phyloP scores from a whole-genome alignment of 805 yeast genomes.

The Cyberlindnera xishuangbannaensis region DNA sequence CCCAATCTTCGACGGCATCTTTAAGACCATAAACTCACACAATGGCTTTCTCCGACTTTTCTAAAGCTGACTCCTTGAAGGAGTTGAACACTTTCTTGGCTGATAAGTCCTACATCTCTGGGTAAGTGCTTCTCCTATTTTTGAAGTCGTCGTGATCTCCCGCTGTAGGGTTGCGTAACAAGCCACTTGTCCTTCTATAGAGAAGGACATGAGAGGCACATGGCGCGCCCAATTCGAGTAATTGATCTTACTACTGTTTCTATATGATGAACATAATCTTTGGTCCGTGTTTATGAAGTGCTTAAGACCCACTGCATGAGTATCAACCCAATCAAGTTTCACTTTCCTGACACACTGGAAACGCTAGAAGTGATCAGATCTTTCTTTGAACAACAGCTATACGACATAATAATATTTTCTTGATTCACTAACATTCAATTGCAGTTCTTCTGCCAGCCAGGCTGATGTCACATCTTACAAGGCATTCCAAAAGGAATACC shows the following conservation, averaged over 20 bases:
- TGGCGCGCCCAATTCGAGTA: too few relatives aligned
- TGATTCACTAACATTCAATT: too few relatives aligned
- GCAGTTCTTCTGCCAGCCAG: slow-evolving; percentile 83
- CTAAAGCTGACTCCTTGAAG: slow-evolving; percentile 66
- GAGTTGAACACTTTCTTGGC: slow-evolving; percentile 81
- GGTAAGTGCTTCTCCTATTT: slow-evolving; percentile 53
- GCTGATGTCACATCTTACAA: slow-evolving; percentile 93
- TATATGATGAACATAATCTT: slow-evolving; percentile 58
- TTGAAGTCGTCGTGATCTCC: background rate
- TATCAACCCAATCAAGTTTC: slow-evolving; percentile 50
- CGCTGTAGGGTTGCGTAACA: too few relatives aligned
- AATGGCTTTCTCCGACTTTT: slow-evolving; percentile 79
- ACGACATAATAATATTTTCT: too few relatives aligned
- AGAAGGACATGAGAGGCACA: too few relatives aligned
- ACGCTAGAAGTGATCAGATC: too few relatives aligned
- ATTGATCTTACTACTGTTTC: too few relatives aligned
- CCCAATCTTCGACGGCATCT: too few relatives aligned
- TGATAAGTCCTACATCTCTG: slow-evolving; percentile 92
- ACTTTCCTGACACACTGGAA: slow-evolving; percentile 33
- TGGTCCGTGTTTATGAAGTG: slow-evolving; percentile 99
- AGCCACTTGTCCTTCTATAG: too few relatives aligned
- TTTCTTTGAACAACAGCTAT: too few relatives aligned
- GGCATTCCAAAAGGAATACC: slow-evolving; percentile 89
- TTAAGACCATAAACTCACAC: slow-evolving; percentile 3
- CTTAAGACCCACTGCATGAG: slow-evolving; percentile 96